Evolutionary conservation across 768 basidiomycete genomes (phyloP).

Genomic region (Termitomyces sp.): DNA sequence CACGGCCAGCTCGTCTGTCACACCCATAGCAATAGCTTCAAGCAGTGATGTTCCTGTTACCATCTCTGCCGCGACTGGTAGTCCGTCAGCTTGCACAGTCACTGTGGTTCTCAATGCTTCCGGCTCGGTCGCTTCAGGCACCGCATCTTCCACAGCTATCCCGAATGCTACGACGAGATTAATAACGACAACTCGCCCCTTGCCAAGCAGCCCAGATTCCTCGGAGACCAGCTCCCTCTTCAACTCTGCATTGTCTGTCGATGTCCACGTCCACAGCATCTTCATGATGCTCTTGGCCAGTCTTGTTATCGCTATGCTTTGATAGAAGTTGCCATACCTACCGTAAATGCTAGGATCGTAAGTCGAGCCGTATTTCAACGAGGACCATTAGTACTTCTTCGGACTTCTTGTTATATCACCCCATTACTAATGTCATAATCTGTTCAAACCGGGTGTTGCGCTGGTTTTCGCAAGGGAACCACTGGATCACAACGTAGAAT

Average conservation of each 20-base stretch:
- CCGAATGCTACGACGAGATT: background rate
- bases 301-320: background rate
- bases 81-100: slow-evolving; percentile 4
- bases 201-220: background rate
- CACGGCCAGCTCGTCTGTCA: background rate
- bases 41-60: background rate
- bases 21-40: background rate
- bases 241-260: background rate
- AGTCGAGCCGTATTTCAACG: background rate
- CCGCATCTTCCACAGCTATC: background rate
- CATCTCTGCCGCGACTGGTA: background rate
- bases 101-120: background rate
- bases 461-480: too few species aligned
- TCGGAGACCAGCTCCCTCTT: background rate
- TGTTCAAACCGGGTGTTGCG: background rate
- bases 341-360: background rate
- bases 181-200: background rate
- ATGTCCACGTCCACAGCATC: background rate
- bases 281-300: background rate
- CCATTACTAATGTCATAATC: background rate
- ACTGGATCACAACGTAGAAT: too few species aligned
- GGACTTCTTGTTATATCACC: background rate
- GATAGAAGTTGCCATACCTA: background rate
- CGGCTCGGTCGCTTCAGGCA: background rate
- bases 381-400: background rate